A percentile compares a stretch with the other conserved stretches of the same genome.
Evolutionary conservation across 768 basidiomycete genomes (phyloP).

Genomic region (Pulveroboletus frians): DNA sequence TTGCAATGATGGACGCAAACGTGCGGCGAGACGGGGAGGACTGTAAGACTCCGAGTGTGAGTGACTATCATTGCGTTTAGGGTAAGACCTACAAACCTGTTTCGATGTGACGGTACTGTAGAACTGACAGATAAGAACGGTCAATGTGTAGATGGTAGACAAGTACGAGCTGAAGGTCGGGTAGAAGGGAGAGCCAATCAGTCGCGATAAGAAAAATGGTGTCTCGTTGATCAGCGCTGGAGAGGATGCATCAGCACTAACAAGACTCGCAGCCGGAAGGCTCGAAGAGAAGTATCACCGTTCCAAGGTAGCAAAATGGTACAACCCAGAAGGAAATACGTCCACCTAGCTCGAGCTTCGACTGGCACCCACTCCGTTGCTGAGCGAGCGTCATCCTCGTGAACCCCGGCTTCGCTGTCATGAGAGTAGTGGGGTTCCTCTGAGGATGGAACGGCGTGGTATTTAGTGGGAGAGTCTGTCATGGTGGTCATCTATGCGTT

Average conservation of each 20-base stretch:
- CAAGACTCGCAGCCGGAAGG: neutral
- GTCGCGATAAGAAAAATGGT: constrained; percentile 71
- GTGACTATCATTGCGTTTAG: neutral
- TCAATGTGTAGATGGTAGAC: constrained; percentile 55
- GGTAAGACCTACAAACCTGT: constrained; percentile 41
- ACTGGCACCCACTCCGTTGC: constrained; percentile 24
- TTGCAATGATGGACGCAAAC: constrained; percentile 43
- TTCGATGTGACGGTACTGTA: constrained; percentile 64
- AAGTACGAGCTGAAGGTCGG: constrained; percentile 63
- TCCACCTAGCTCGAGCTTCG: constrained; percentile 50
- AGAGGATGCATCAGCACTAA: constrained; percentile 1
- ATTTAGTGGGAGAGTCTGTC: constrained; percentile 9
- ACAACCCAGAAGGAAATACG: constrained; percentile 70
- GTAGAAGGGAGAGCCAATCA: constrained; percentile 54
- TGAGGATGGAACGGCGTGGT: constrained; percentile 2
- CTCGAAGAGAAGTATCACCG: constrained; percentile 43
- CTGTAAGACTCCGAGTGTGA: constrained; percentile 33
- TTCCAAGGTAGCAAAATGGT: constrained; percentile 87
- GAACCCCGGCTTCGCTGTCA: neutral
- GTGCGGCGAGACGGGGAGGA: constrained; percentile 55
- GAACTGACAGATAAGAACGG: constrained; percentile 66
- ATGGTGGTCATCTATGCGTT: constrained; percentile 2
- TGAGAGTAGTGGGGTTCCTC: constrained; percentile 9
- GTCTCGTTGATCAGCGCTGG: constrained; percentile 82
- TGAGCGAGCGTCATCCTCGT: constrained; percentile 13